Percentiles rank a stretch among this genome's conserved stretches.
Conservation (phyloP, 805 yeast species). For the Starmerella powellii region DNA sequence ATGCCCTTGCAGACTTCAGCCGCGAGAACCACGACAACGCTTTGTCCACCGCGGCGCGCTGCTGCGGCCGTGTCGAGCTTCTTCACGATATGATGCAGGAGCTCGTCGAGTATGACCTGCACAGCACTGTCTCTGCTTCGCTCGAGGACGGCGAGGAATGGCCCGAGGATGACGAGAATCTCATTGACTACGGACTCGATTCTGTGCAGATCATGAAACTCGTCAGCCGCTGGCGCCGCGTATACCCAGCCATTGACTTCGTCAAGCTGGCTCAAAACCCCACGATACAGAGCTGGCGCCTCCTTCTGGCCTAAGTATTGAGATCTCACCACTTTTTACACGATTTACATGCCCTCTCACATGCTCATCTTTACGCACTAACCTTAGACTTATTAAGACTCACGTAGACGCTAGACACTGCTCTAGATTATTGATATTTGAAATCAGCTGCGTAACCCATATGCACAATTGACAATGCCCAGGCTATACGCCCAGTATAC, state of each 20-base stretch:
- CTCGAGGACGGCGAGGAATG: conserved; percentile 13
- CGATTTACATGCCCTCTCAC: background rate
- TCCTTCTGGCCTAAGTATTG: background rate
- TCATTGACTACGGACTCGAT: conserved; percentile 15
- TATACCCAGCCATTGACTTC: conserved; percentile 11
- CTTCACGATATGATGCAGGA: background rate
- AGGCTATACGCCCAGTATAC: no score
- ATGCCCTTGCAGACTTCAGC: conserved; percentile 13
- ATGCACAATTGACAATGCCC: no score
- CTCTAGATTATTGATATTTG: no score
- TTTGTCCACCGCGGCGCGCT: conserved; percentile 5
- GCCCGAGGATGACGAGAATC: conserved; percentile 17
- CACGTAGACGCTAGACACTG: no score
- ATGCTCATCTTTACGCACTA: no score
- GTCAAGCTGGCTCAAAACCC: conserved; percentile 14
- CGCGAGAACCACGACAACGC: conserved; percentile 11
- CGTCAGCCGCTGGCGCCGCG: conserved; percentile 14
- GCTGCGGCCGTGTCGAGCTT: conserved; percentile 5
- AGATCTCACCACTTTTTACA: background rate
- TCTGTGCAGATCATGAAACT: conserved; percentile 16
- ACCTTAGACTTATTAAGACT: no score
- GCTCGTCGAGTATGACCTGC: conserved; percentile 7
- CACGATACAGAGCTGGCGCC: conserved; percentile 11
- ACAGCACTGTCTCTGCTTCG: background rate
- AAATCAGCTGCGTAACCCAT: no score